phyloP scores from a whole-genome alignment of 768 basidiomycete species.

The Lyophyllum atratum region DNA sequence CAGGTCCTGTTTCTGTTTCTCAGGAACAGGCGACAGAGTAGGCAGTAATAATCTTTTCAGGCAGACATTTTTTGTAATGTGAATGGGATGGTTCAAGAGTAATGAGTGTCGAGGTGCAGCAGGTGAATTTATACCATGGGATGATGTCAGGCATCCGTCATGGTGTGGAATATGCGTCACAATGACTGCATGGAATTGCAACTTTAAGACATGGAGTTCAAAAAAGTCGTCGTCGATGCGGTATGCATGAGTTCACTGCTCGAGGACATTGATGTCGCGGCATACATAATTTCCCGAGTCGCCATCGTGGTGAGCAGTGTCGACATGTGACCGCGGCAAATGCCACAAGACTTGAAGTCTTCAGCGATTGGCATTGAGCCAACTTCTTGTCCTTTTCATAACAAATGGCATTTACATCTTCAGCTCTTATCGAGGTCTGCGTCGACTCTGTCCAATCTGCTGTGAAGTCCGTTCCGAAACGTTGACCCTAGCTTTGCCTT shows the following conservation, averaged over 20 bases:
- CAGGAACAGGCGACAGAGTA: conserved; percentile 35
- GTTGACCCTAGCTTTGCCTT: neutral
- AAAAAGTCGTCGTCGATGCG: too few relatives aligned
- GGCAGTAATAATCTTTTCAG: conserved; percentile 35
- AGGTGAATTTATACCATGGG: too few relatives aligned
- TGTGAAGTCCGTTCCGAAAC: conserved; percentile 46
- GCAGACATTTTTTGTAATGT: conserved; percentile 20
- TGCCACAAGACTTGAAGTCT: too few relatives aligned
- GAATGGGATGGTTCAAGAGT: neutral
- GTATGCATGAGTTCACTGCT: too few relatives aligned
- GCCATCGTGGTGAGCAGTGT: too few relatives aligned
- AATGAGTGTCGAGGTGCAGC: too few relatives aligned
- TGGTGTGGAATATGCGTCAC: neutral
- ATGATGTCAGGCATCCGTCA: too few relatives aligned
- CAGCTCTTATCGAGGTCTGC: conserved; percentile 61
- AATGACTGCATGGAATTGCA: neutral
- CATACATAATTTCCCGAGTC: too few relatives aligned
- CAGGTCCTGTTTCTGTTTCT: conserved; percentile 46
- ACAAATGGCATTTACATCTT: conserved; percentile 14
- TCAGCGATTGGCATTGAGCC: too few relatives aligned
- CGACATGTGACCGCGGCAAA: neutral
- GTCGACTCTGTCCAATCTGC: conserved; percentile 79
- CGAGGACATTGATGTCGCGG: too few relatives aligned
- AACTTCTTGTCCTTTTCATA: too few relatives aligned
- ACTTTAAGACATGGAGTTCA: too few relatives aligned